Evolutionary conservation across 257 asterid species (phyloP), one percentile per base, ranked within the genome.

Genomic region (Plantago major): DNA sequence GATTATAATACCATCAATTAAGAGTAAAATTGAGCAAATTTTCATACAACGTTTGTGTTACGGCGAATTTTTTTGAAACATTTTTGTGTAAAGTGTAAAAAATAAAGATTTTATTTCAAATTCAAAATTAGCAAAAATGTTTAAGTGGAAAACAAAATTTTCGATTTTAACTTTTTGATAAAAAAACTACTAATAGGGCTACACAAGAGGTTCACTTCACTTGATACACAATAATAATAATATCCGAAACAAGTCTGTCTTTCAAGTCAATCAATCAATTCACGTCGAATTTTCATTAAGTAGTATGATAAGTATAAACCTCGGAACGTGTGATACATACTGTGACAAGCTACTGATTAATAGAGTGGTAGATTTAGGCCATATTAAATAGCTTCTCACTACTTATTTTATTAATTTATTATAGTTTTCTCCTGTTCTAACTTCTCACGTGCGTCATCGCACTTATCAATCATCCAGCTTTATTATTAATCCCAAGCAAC

Each of bases 301-400:
- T 42, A 7, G 8, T 5, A 33, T 33, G 40, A 33, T 33, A 60
- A 60, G 64, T 60, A 65, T 68, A 63, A 74, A 74, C 83, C 71
- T 78, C 55, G 83, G 70, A 68, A 78, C 74, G 66, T 66, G 80
- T 65, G 80, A 74, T 69, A 48, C 68, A 22, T 2, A 58, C 78
- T 52, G 62, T 71, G 71, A 78, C 26, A 78, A 71, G 83, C 83
- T 71, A 56, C 7, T 12, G 11, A n/a, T 56, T 7, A 3, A 33
- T 14, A 37, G 46, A 37, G 46, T 13, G 1, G 63, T 73, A 67
- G 79, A 73, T 77, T 78, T 63, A 61, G 44, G 50, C 55, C 65
- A 26, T 66, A 64, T 51, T 73, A 69, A 62, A 68, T 66, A 22
- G n/a, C n/a, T n/a, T 67, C 17, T 62, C n/a, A 47, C 62, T 64